Evolutionary conservation across 768 basidiomycete species (phyloP), one percentile per base, ranked within the genome.

Genomic region (Leccinum boreale): DNA sequence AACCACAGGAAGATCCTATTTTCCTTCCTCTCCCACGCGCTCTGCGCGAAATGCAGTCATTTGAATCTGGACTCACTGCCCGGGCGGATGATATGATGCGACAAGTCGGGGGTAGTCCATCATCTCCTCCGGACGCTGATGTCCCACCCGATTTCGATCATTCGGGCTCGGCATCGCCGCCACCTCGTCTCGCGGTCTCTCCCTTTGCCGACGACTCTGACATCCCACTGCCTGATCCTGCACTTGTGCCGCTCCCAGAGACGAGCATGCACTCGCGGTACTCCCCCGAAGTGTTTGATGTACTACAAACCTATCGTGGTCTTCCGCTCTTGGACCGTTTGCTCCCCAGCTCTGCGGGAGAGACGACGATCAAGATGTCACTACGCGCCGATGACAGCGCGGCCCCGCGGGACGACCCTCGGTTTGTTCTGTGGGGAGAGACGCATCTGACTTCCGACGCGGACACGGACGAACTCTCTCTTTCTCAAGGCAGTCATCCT

Each of bases 401-500:
- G 14, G 82, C 87, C 1, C 92, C 92, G 7, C 82, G 86, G 14
- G 89, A 94, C 61, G 94, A 97, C 63, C 92, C 94, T 15, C 83
- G 93, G 0, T 95, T 95, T 67, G 91, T 94, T 36, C 85, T 96
- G 8, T 97, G 94, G 94, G 93, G 91, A 26, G 84, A 86, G 63
- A 73, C 79, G 14, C 64, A 74, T 23, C 57, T 69, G 4, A 71
- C 70, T 5, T 53, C 65, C 1, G 71, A 73, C 5, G 42, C 50
- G 6, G 72, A 74, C 45, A 73, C 73, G 44, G 77, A 79, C 50
- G 73, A 77, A 46, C 23, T 69, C n/a, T 77, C 78, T 1, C 61
- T 73, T 29, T 77, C 76, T 7, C 75, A 76, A 35, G 69, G 71
- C 19, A 76, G 75, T 60, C 72, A 66, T 29, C 70, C 72, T 1